Evolutionary conservation across 2,329 filamentous ascomycete genomes (phyloP), one percentile per base, ranked within the genome.

Genomic region (Penicillium sp.): DNA sequence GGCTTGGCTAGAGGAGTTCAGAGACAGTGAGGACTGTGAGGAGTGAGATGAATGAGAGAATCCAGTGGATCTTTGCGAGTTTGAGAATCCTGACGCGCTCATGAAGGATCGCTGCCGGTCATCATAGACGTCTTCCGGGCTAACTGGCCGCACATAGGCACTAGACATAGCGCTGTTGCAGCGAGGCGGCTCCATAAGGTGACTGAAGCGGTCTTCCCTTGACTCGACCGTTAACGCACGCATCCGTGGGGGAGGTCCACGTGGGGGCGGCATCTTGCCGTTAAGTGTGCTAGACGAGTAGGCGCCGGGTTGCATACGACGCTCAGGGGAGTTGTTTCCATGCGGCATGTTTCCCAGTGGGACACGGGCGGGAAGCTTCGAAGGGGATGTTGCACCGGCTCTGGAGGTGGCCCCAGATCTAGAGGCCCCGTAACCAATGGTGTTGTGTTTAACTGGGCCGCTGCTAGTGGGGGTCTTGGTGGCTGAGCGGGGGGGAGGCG

Each of bases 171-270:
- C 75, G 56, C 83, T 86, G 44, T 76, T 79, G 64, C 81, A 82
- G 43, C 84, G 81, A 21, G 82, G 70, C 11, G 79, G 71, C 47
- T 67, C 73, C 57, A 73, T 66, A 23, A 68, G 50, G 58, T 71
- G 68, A 55, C 64, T 76, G 25, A 63, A 62, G 33, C 70, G 65
- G 55, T 72, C 75, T 33, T 74, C 72, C 51, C 69, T 78, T 5
- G 82, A 80, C 46, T 84, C 82, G 9, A 80, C 74, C 61, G 86
- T 85, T 31, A 97, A 81, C 41, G 95, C 91, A 63, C 93, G 87
- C 92, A 97, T 97, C 73, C 92, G 94, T 48, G 93, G 93, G 13
- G 92, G 92, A 36, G 91, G 91, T 1, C 87, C 81, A 68, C 84
- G 50, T 53, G 67, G 65, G 25, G 79, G 76, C 16, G 83, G 81